These are phyloP conservation scores for Reutealis trisperma DNA, from an alignment of 345 rosid genomes.

Conservation along the genomic window DNA sequence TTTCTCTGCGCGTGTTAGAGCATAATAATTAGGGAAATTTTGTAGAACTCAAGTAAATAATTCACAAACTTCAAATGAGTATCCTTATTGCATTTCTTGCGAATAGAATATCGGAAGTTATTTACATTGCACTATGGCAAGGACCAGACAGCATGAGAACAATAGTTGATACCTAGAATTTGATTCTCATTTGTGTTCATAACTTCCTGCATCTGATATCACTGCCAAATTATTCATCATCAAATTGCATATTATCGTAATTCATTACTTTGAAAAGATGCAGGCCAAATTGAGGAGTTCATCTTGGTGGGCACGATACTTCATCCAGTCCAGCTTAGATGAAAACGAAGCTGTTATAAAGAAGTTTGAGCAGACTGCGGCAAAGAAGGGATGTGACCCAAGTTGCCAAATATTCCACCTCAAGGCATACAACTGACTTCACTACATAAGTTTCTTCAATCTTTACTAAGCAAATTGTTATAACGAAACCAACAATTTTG, in stretches of 20 bases:
- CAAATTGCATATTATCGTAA: background rate
- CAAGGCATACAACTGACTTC: slow-evolving; percentile 20
- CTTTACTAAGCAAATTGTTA: background rate
- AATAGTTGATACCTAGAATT: slow-evolving; percentile 1
- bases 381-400: slow-evolving; percentile 7
- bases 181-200: background rate
- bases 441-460: background rate
- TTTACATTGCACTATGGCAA: background rate
- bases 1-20: background rate
- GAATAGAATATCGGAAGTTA: background rate
- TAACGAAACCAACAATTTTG: background rate
- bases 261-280: background rate
- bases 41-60: background rate
- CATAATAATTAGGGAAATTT: background rate
- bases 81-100: background rate
- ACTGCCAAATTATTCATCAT: background rate
- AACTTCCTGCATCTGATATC: background rate
- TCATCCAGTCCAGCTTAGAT: slow-evolving; percentile 61
- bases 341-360: slow-evolving; percentile 59
- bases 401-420: slow-evolving; percentile 30
- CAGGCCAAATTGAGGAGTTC: slow-evolving; percentile 80
- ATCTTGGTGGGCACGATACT: slow-evolving; percentile 70
- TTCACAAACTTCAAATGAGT: background rate
- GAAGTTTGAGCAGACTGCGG: slow-evolving; percentile 41
- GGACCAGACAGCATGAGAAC: background rate